phyloP scores from a whole-genome alignment of 2,329 filamentous ascomycete genomes.

The Fusarium udum region DNA sequence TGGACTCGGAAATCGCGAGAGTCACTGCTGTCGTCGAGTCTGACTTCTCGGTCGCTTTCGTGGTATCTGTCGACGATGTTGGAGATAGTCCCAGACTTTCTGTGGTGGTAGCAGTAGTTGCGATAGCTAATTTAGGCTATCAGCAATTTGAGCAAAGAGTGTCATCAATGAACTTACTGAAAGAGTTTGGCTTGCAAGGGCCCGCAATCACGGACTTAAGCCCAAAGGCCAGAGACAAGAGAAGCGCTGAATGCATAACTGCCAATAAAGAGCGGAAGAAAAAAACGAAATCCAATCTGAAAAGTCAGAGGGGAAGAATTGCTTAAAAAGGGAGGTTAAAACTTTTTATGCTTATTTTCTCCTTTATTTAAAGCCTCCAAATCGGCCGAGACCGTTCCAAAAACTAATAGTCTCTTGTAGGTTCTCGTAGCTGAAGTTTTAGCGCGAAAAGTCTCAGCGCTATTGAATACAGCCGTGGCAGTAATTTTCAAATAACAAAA shows the following conservation, averaged over 20 bases:
- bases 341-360: neutral
- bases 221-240: neutral
- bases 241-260: neutral
- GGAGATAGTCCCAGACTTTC: neutral
- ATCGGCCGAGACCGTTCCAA: neutral
- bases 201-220: neutral
- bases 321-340: fast-evolving
- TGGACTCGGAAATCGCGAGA: neutral
- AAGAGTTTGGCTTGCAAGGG: neutral
- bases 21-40: neutral
- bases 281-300: neutral
- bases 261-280: neutral
- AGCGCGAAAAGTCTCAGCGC: neutral
- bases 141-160: too few relatives aligned
- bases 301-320: neutral
- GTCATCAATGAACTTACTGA: neutral
- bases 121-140: neutral
- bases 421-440: neutral
- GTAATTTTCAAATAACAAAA: neutral
- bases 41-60: neutral
- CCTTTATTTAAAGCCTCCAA: neutral
- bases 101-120: neutral
- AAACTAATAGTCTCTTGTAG: neutral
- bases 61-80: neutral
- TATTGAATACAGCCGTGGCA: neutral